phyloP scores from a whole-genome alignment of 805 yeast genomes.

The Pichia phayaonensis region DNA sequence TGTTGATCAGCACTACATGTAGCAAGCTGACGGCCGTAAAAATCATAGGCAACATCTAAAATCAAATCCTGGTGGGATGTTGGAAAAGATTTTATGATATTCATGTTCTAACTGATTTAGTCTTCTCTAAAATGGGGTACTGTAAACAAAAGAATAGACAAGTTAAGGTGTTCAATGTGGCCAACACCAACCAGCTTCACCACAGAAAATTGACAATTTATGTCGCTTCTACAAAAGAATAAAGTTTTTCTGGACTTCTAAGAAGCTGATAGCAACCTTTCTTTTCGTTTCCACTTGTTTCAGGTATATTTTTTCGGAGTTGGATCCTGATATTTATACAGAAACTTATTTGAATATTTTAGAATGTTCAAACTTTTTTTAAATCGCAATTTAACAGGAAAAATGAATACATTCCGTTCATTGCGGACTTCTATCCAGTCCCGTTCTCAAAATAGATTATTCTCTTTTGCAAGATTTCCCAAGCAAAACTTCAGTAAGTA shows the following conservation, averaged over 20 bases:
- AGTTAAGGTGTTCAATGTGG: too few species aligned
- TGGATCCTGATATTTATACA: neutral
- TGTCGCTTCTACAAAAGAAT: neutral
- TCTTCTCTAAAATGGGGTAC: neutral
- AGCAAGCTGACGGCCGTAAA: conserved; percentile 86
- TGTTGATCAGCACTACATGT: conserved; percentile 95
- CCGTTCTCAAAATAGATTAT: conserved; percentile 1
- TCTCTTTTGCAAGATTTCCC: neutral
- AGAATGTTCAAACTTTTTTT: neutral
- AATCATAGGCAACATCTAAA: conserved; percentile 86
- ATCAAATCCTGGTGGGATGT: conserved; percentile 92
- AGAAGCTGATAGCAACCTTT: too few species aligned
- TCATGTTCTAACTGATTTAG: conserved; percentile 18
- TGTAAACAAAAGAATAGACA: too few species aligned
- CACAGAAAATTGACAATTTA: neutral
- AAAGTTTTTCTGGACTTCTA: neutral
- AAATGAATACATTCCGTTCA: neutral
- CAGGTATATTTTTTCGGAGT: neutral
- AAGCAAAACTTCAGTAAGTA: neutral
- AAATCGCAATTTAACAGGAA: neutral
- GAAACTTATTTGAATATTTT: neutral
- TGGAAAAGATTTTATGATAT: conserved; percentile 57
- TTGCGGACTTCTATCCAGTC: conserved; percentile 9
- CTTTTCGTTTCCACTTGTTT: neutral
- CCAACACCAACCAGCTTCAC: neutral